Evolutionary conservation across 495 filamentous ascomycete species (phyloP), one percentile per base, ranked within the genome.

Genomic region (Tuber brumale): DNA sequence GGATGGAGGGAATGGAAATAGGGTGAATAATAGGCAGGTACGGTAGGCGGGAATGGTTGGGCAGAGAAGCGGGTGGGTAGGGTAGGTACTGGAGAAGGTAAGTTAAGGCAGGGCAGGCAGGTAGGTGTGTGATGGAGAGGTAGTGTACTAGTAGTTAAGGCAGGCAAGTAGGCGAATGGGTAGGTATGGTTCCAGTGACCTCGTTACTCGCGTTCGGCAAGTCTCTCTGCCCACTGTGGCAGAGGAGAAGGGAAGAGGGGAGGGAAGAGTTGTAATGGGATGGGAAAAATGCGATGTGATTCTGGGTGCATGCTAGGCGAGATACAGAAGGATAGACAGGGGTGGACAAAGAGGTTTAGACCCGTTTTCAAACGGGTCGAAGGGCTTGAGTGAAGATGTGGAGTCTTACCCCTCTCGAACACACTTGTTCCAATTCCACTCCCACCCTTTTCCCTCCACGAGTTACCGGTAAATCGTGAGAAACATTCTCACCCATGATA

Each of bases 281-380:
- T 66, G 57, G 57, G 57, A 66, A 66, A 66, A 66, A 66, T 66
- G 57, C 57, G 57, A 66, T 66, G 27, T 66, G 27, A 66, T 66
- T 19, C 27, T 66, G 57, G 12, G 57, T 66, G 57, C 57, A 66
- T 12, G 57, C 31, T 66, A 66, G 57, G 57, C 57, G 57, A 66
- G 57, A 66, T 66, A 66, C 27, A 27, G n/a, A 16, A 14, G 27
- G 27, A 66, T 66, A 27, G 57, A 66, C 27, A 31, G 57, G 57
- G 57, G 27, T 66, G 57, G 12, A 66, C 57, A 66, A 66, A 66
- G 27, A 66, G 27, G 57, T 14, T 66, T 66, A 66, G 57, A 66
- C 27, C 57, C 27, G 57, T 66, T 66, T 66, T 12, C 18, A 66
- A 66, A 66, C 57, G 57, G 57, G 57, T 35, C 27, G 57, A 31